These are phyloP conservation scores for Naganishia albida DNA, from an alignment of 1,284 basidiomycete species.

Conservation along the genomic window DNA sequence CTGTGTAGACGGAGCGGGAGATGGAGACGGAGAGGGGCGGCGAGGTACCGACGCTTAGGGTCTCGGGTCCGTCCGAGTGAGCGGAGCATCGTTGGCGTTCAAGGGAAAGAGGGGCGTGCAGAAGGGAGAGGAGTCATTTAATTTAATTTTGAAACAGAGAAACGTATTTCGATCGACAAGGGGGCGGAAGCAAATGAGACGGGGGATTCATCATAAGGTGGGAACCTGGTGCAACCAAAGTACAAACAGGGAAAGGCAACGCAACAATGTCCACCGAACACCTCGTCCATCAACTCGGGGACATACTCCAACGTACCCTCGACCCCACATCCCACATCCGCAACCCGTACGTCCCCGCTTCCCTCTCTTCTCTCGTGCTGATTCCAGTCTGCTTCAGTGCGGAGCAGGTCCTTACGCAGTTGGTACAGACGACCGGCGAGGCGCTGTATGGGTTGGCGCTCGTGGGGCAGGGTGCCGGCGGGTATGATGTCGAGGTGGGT, in stretches of 20 bases:
- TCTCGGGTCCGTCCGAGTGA: no score
- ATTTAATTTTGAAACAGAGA: no score
- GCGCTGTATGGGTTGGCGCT: constrained; percentile 21
- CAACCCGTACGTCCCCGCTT: constrained; percentile 8
- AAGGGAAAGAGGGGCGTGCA: no score
- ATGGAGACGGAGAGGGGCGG: neutral
- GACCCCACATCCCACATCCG: neutral
- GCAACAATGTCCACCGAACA: constrained; percentile 20
- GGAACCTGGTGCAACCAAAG: no score
- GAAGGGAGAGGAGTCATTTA: no score
- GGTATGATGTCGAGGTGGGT: constrained; percentile 22
- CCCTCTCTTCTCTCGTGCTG: neutral
- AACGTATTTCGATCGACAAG: no score
- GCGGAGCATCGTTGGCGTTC: no score
- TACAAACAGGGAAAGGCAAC: no score
- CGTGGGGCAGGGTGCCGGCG: constrained; percentile 27
- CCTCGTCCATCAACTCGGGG: constrained; percentile 23
- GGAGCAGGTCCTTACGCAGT: neutral
- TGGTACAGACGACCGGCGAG: neutral
- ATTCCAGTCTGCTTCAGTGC: constrained; percentile 9
- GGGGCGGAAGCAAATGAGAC: no score
- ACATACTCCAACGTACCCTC: constrained; percentile 10
- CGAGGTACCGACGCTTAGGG: no score
- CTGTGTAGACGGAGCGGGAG: neutral
- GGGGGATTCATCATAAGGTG: no score